phyloP scores from a whole-genome alignment of 1,284 basidiomycete species.

The Porodaedalea pini region DNA sequence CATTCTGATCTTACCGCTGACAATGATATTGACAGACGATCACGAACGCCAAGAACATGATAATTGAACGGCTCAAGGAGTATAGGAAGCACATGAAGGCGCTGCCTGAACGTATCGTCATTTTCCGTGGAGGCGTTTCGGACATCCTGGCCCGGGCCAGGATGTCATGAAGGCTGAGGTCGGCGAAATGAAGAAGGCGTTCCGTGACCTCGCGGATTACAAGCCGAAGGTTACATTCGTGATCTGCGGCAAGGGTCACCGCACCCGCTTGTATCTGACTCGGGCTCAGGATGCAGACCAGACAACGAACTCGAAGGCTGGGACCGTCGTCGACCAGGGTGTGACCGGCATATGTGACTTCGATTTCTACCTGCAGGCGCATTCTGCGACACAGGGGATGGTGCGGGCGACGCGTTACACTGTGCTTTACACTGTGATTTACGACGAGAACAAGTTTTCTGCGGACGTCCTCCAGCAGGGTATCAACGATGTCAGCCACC shows the following conservation, averaged over 20 bases:
- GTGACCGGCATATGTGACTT: conserved; percentile 70
- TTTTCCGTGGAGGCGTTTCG: conserved; percentile 74
- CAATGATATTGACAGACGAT: too few relatives aligned
- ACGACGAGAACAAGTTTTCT: conserved; percentile 71
- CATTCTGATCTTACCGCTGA: too few relatives aligned
- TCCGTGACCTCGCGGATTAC: too few relatives aligned
- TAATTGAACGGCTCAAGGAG: conserved; percentile 55
- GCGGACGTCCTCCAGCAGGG: too few relatives aligned
- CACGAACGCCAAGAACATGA: too few relatives aligned
- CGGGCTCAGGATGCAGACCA: conserved; percentile 43
- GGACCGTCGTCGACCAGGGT: conserved; percentile 72
- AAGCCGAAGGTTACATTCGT: conserved; percentile 63
- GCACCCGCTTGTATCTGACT: conserved; percentile 63
- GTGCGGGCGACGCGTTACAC: conserved; percentile 70
- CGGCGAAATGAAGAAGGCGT: too few relatives aligned
- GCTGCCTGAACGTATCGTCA: conserved; percentile 59
- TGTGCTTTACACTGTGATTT: conserved; percentile 67
- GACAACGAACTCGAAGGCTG: conserved; percentile 70
- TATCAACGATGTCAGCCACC: too few relatives aligned
- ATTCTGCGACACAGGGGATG: conserved; percentile 62
- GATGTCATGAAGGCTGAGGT: too few relatives aligned
- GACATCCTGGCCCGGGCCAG: too few relatives aligned
- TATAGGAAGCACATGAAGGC: conserved; percentile 50
- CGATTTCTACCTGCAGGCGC: too few relatives aligned
- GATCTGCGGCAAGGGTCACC: conserved; percentile 76